These are phyloP conservation scores for Raffaelea albimanens DNA, from an alignment of 2,329 filamentous ascomycete genomes.

Conservation along the genomic window DNA sequence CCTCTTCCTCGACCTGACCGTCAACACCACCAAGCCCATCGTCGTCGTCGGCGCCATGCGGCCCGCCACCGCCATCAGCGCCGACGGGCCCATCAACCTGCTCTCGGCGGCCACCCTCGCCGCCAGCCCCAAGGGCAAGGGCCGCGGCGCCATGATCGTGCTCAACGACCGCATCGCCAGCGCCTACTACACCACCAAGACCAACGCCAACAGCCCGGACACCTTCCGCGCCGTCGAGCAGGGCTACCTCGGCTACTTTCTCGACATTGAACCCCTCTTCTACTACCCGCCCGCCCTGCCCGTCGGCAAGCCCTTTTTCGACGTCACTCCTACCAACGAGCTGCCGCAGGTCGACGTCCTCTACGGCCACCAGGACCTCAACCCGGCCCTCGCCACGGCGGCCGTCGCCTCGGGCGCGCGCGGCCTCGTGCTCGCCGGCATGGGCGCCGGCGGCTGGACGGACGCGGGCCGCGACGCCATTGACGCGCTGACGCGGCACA, in stretches of 20 bases:
- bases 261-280: conserved; percentile 49
- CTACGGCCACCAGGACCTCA: conserved; percentile 45
- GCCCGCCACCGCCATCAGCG: conserved; percentile 50
- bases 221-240: conserved; percentile 50
- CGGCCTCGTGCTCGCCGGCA: conserved; percentile 46
- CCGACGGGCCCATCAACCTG: conserved; percentile 54
- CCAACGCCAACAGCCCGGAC: conserved; percentile 52
- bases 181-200: conserved; percentile 52
- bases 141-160: conserved; percentile 49
- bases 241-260: conserved; percentile 47
- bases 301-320: conserved; percentile 33
- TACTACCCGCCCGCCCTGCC: conserved; percentile 45
- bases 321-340: conserved; percentile 22
- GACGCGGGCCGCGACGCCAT: conserved; percentile 28
- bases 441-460: conserved; percentile 43
- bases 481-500: conserved; percentile 31
- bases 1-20: conserved; percentile 51
- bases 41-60: conserved; percentile 54
- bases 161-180: conserved; percentile 52
- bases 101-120: conserved; percentile 51
- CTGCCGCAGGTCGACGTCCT: conserved; percentile 48
- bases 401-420: conserved; percentile 39
- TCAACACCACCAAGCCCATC: conserved; percentile 48
- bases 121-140: conserved; percentile 29
- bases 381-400: conserved; percentile 33